Conservation (phyloP, 768 basidiomycete species). For the Russula sp. region DNA sequence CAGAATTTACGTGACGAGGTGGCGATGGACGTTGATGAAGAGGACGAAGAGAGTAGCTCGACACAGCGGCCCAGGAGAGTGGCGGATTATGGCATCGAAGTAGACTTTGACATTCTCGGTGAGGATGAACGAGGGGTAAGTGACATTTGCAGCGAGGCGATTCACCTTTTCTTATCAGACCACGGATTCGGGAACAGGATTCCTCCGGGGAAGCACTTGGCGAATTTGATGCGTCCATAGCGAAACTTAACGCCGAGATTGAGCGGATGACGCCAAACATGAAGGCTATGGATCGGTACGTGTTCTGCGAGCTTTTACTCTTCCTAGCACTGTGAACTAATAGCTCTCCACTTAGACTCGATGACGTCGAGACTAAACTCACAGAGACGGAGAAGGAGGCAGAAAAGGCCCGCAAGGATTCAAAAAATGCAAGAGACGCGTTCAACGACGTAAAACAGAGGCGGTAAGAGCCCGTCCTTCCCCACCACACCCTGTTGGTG, state of each 20-base stretch:
- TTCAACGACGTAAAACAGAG: conserved; percentile 84
- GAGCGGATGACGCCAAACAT: conserved; percentile 94
- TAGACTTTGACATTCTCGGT: conserved; percentile 70
- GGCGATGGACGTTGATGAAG: conserved; percentile 89
- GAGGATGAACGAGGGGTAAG: conserved; percentile 69
- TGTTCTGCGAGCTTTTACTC: conserved; percentile 1
- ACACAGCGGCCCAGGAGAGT: conserved; percentile 61
- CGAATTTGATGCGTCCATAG: conserved; percentile 67
- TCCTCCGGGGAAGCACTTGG: conserved; percentile 58
- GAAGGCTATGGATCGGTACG: conserved; percentile 89
- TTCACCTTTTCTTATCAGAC: not conserved
- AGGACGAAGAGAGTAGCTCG: conserved; percentile 58
- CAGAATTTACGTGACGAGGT: conserved; percentile 80
- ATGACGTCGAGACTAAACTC: conserved; percentile 79
- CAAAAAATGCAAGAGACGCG: conserved; percentile 83
- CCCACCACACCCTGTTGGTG: not conserved
- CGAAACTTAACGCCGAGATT: conserved; percentile 70
- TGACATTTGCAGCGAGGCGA: not conserved
- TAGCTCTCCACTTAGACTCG: conserved; percentile 46
- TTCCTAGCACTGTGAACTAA: not conserved
- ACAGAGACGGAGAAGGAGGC: conserved; percentile 89
- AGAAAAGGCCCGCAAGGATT: conserved; percentile 85
- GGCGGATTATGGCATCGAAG: conserved; percentile 82
- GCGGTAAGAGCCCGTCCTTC: conserved; percentile 42
- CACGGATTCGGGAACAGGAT: conserved; percentile 36